Conservation (phyloP, 2,329 filamentous ascomycete genomes). For the Moelleriella libera region DNA sequence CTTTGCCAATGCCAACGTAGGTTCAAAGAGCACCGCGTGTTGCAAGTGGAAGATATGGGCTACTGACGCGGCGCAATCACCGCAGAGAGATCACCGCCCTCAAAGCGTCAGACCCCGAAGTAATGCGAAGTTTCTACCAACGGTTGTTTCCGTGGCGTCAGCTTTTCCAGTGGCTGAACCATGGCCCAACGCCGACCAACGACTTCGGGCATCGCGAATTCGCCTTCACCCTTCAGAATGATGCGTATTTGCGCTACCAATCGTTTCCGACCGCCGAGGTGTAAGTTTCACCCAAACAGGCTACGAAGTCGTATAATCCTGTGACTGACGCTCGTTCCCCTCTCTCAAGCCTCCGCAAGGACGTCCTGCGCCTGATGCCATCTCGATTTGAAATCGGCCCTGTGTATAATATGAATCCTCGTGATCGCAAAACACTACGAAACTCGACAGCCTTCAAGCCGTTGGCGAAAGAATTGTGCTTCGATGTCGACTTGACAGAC, state of each 20-base stretch:
- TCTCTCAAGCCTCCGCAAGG: conserved; percentile 59
- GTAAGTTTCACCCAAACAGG: conserved; percentile 16
- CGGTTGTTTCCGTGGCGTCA: conserved; percentile 89
- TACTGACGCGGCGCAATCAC: background rate
- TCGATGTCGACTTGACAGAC: conserved; percentile 98
- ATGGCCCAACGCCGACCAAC: conserved; percentile 68
- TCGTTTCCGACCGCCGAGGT: conserved; percentile 42
- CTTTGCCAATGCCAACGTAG: conserved; percentile 29
- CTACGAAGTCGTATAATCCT: background rate
- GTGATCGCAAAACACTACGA: conserved; percentile 77
- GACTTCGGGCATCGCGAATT: conserved; percentile 94
- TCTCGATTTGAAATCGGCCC: conserved; percentile 96
- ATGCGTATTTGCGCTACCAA: conserved; percentile 86
- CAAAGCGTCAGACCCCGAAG: conserved; percentile 57
- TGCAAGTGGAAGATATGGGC: background rate
- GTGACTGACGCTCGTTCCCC: conserved; percentile 3
- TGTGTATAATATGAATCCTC: conserved; percentile 88
- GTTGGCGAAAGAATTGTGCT: conserved; percentile 84
- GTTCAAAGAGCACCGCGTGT: conserved; percentile 6
- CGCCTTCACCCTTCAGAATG: conserved; percentile 85
- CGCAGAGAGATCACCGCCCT: conserved; percentile 20
- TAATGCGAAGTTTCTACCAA: conserved; percentile 90
- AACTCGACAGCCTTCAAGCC: conserved; percentile 75
- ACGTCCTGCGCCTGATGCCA: conserved; percentile 76
- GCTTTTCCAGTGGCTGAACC: conserved; percentile 96